Evolutionary conservation across 495 filamentous ascomycete species (phyloP).

Genomic region (Penicillium atrosanguineum): DNA sequence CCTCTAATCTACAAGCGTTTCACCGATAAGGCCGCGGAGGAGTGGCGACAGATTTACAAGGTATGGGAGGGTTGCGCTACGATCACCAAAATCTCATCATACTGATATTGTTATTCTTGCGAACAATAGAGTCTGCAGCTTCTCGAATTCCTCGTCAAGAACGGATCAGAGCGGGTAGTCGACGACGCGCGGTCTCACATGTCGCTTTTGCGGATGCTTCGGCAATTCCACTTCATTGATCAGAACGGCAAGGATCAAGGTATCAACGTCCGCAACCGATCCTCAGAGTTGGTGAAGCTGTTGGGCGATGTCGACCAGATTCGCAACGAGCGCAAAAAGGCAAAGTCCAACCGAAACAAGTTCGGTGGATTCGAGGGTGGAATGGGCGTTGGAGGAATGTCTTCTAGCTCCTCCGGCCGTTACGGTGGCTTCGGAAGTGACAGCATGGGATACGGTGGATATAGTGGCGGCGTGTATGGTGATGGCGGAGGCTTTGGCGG

Average conservation of each 20-base stretch:
- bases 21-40: slow-evolving; percentile 95
- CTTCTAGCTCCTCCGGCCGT: slow-evolving; percentile 55
- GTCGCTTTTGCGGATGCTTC: slow-evolving; percentile 94
- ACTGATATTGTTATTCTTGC: neutral
- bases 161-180: slow-evolving; percentile 95
- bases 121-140: slow-evolving; percentile 72
- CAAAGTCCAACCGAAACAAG: slow-evolving; percentile 82
- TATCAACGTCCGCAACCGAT: slow-evolving; percentile 93
- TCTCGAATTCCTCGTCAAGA: slow-evolving; percentile 96
- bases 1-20: slow-evolving; percentile 99
- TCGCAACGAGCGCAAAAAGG: slow-evolving; percentile 91
- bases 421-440: slow-evolving; percentile 92
- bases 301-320: slow-evolving; percentile 93
- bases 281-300: slow-evolving; percentile 92
- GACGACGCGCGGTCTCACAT: slow-evolving; percentile 96
- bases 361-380: slow-evolving; percentile 93
- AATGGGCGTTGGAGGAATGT: slow-evolving; percentile 53
- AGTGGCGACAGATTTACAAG: slow-evolving; percentile 99
- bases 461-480: slow-evolving; percentile 84
- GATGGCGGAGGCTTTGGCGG: slow-evolving; percentile 49
- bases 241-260: slow-evolving; percentile 97
- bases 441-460: slow-evolving; percentile 70
- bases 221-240: slow-evolving; percentile 98
- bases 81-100: neutral
- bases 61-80: slow-evolving; percentile 27